Evolutionary conservation across 176 grass and related monocot genomes (phyloP).

Genomic region (Dendrocalamus sinicus): DNA sequence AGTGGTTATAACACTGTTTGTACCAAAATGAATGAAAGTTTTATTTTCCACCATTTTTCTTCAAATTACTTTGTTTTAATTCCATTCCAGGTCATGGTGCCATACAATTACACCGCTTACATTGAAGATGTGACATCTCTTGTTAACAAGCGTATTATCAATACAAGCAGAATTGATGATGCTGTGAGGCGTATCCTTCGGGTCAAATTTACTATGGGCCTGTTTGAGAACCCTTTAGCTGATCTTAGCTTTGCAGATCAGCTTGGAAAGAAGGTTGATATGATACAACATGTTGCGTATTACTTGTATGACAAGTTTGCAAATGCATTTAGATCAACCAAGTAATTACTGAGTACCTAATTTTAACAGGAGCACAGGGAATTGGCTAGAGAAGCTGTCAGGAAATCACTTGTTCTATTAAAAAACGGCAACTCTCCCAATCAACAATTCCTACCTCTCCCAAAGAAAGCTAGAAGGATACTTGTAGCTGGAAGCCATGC

Average conservation of each 20-base stretch:
- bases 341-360: constrained; percentile 12
- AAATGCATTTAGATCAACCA: constrained; percentile 29
- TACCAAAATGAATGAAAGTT: constrained; percentile 3
- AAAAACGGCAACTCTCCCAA: constrained; percentile 85
- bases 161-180: constrained; percentile 88
- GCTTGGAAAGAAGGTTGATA: constrained; percentile 89
- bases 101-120: constrained; percentile 77
- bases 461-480: constrained; percentile 88
- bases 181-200: constrained; percentile 87
- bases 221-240: constrained; percentile 88
- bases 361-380: constrained; percentile 88
- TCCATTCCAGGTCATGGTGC: constrained; percentile 76
- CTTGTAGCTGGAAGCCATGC: constrained; percentile 91
- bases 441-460: constrained; percentile 71
- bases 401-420: constrained; percentile 92
- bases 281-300: constrained; percentile 1
- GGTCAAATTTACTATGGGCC: constrained; percentile 97
- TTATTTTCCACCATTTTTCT: background rate
- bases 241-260: constrained; percentile 88
- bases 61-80: background rate
- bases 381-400: constrained; percentile 95
- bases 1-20: background rate
- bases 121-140: constrained; percentile 76
- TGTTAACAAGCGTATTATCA: constrained; percentile 71
- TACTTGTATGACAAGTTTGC: background rate